phyloP scores from a whole-genome alignment of 2,329 filamentous ascomycete species.

The Ophiobolus disseminans region DNA sequence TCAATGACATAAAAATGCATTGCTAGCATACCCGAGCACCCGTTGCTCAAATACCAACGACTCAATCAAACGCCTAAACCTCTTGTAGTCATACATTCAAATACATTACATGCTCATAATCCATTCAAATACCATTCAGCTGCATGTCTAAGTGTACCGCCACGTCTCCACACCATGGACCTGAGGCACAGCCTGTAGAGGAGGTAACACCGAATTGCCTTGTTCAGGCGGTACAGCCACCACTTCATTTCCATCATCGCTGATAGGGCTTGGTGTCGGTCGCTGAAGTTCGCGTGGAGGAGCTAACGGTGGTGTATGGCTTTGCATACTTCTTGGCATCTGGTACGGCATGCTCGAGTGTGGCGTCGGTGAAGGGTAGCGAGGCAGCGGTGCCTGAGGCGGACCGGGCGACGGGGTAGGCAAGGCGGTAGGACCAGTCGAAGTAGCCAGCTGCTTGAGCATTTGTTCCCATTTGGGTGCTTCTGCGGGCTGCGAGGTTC shows the following conservation, averaged over 20 bases:
- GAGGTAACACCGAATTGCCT: constrained; percentile 8
- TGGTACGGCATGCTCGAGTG: constrained; percentile 22
- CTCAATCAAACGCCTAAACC: neutral
- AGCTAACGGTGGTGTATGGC: constrained; percentile 20
- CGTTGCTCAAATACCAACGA: neutral
- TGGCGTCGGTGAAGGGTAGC: constrained; percentile 19
- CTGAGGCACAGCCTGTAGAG: constrained; percentile 11
- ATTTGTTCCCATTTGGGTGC: constrained; percentile 44
- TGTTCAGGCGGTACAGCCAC: constrained; percentile 10
- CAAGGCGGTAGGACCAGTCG: constrained; percentile 18
- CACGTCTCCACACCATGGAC: constrained; percentile 43
- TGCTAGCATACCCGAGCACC: neutral
- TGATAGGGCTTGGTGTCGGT: constrained; percentile 43
- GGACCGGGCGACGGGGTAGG: constrained; percentile 11
- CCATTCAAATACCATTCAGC: neutral
- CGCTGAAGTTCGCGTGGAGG: constrained; percentile 29
- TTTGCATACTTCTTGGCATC: constrained; percentile 21
- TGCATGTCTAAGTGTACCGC: constrained; percentile 34
- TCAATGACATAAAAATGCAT: neutral
- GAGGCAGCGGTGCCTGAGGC: constrained; percentile 24
- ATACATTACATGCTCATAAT: constrained; percentile 10
- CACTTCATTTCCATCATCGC: constrained; percentile 36
- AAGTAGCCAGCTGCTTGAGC: constrained; percentile 40
- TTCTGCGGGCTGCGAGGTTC: constrained; percentile 26
- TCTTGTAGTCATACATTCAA: constrained; percentile 12